phyloP scores from a whole-genome alignment of 345 rosid species.

The Raphanus sativus region DNA sequence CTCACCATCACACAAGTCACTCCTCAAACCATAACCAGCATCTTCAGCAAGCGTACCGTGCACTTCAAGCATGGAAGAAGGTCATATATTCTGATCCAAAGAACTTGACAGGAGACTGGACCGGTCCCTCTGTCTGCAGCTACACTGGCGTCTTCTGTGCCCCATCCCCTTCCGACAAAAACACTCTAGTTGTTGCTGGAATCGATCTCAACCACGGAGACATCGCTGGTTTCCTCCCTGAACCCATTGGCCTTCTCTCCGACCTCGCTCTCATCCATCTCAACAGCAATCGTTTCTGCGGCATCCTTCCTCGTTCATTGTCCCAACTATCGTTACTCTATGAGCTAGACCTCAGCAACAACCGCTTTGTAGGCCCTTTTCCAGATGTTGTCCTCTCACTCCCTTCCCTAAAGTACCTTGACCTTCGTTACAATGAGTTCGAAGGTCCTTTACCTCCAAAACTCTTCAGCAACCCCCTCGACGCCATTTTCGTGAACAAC shows the following conservation, averaged over 20 bases:
- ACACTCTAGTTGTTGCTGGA: constrained; percentile 61
- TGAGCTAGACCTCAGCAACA: constrained; percentile 89
- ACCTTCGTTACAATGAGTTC: constrained; percentile 80
- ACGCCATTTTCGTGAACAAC: constrained; percentile 84
- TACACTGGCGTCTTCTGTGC: constrained; percentile 70
- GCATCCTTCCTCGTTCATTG: constrained; percentile 62
- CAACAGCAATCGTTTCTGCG: constrained; percentile 87
- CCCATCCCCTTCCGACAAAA: constrained; percentile 47
- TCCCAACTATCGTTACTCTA: constrained; percentile 62
- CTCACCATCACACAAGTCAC: constrained; percentile 37
- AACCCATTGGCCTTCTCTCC: constrained; percentile 68
- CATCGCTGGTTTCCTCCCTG: constrained; percentile 81
- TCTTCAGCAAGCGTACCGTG: constrained; percentile 68
- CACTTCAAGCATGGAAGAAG: constrained; percentile 71
- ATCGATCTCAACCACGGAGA: constrained; percentile 72
- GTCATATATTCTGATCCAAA: constrained; percentile 83
- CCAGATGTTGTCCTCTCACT: constrained; percentile 68
- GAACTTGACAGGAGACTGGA: constrained; percentile 76
- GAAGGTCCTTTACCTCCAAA: constrained; percentile 77
- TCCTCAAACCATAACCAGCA: constrained; percentile 44
- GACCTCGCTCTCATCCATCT: constrained; percentile 77
- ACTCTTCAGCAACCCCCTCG: constrained; percentile 62
- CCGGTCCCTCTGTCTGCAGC: constrained; percentile 69
- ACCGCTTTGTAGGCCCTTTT: constrained; percentile 83
- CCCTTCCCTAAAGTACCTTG: constrained; percentile 60